Base-by-base conservation (phyloP, 2,329 filamentous ascomycete genomes). In the Penicillium sp. region DNA sequence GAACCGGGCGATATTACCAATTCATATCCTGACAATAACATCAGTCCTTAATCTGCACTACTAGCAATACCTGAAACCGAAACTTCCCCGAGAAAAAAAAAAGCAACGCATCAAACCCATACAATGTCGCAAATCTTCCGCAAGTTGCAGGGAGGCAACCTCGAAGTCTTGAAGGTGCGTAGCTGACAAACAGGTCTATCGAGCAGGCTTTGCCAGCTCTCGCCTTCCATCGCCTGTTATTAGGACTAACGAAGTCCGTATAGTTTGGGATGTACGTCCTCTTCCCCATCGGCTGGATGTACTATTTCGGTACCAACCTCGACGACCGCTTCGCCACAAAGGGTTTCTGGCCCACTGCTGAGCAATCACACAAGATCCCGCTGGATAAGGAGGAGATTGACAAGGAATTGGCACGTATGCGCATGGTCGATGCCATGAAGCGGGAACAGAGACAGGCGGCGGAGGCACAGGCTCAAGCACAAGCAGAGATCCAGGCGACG, bases 201-300 rank as follows among this genome's bases (percentile, higher is more conserved):
- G 37, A 34, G 9, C 38, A 7, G 11, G 18, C 6, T 24, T n/a
- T 16, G 0, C 20, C 13, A 32, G 6, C 18, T 20, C 20, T 20
- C 3, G 8, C 7, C 5, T 9, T 20, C 16, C 16, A 14, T 16
- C 4, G 16, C 11, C 16, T 22, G 5, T 35, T 24, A 11, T 29
- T 24, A 10, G 14, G 37, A 14, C 42, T 37, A 31, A 13, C 16
- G 14, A 8, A 29, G n/a, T 29, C 18, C 18, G 50, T 10, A 26
- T 48, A 97, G 93, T 99, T 99, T 76, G 92, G 93, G 79, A 90
- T 95, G 84, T 99, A 99, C 80, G 88, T 99, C 79, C 88, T 97
- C 83, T 99, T 99, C 78, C 94, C 94, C 18, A 97, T 99, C 69
- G 92, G 90, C 67, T 92, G 94, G 81, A 99, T 99, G 94, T 97